These are phyloP conservation scores for Sanghuangporus baumii DNA, from an alignment of 1,284 basidiomycete species.

Conservation along the genomic window DNA sequence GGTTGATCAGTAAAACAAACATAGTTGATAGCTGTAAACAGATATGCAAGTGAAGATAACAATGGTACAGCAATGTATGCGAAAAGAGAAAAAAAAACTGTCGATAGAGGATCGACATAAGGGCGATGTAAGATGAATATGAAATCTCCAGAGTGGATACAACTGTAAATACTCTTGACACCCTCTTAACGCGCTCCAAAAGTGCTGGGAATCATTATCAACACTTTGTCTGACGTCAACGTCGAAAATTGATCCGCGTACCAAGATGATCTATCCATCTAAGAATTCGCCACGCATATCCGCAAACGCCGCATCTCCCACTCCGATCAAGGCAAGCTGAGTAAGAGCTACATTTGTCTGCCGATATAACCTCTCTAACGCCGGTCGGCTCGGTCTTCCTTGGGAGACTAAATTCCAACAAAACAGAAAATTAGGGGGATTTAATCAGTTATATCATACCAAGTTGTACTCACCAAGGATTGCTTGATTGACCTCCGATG, in stretches of 20 bases:
- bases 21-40: background rate
- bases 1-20: background rate
- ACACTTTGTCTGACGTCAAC: background rate
- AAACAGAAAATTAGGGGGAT: constrained; percentile 9
- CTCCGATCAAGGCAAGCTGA: constrained; percentile 63
- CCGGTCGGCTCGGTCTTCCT: constrained; percentile 62
- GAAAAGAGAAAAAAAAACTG: background rate
- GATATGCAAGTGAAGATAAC: background rate
- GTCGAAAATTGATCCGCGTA: background rate
- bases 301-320: constrained; percentile 73
- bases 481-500: constrained; percentile 73
- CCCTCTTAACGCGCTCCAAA: background rate
- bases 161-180: background rate
- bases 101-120: background rate
- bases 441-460: background rate
- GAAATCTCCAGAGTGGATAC: background rate
- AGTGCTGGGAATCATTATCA: too few relatives aligned
- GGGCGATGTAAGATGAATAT: background rate
- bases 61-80: background rate
- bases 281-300: constrained; percentile 71
- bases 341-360: constrained; percentile 61
- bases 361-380: constrained; percentile 70
- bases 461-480: constrained; percentile 59
- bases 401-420: constrained; percentile 54
- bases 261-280: constrained; percentile 23